Conservation (phyloP, 805 yeast species). For the Candida ponderosae region DNA sequence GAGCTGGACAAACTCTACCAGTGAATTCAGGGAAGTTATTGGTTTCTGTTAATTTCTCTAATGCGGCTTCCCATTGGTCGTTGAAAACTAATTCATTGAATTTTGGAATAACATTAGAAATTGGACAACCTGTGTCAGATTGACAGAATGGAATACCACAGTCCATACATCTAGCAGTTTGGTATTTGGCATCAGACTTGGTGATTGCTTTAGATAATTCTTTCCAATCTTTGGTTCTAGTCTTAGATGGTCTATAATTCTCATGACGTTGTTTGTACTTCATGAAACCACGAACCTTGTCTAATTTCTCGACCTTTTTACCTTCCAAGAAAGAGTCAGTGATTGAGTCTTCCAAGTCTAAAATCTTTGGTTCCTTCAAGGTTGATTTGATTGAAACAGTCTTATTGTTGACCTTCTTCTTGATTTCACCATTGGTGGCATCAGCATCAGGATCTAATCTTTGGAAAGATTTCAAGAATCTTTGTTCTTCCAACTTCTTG, state of each 20-base stretch:
- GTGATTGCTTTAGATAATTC: slow-evolving; percentile 77
- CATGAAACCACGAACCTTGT: slow-evolving; percentile 86
- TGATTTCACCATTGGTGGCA: slow-evolving; percentile 83
- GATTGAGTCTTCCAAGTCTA: slow-evolving; percentile 86
- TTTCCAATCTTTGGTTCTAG: slow-evolving; percentile 85
- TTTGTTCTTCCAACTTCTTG: slow-evolving; percentile 47
- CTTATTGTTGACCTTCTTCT: slow-evolving; percentile 18
- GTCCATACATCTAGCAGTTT: slow-evolving; percentile 98
- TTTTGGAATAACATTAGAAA: slow-evolving; percentile 93
- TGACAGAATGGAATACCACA: slow-evolving; percentile 99
- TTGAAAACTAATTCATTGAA: slow-evolving; percentile 96
- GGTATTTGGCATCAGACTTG: slow-evolving; percentile 79
- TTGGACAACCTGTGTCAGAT: slow-evolving; percentile 96
- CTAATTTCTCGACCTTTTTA: slow-evolving; percentile 58
- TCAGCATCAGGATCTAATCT: slow-evolving; percentile 75
- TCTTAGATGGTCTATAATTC: slow-evolving; percentile 68
- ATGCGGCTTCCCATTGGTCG: slow-evolving; percentile 91
- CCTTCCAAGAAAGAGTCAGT: slow-evolving; percentile 58
- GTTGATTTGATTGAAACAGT: slow-evolving; percentile 24
- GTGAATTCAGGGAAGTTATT: slow-evolving; percentile 98
- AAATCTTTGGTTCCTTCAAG: slow-evolving; percentile 68
- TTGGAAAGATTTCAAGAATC: slow-evolving; percentile 60
- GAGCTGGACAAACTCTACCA: slow-evolving; percentile 98
- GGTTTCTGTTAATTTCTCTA: slow-evolving; percentile 87
- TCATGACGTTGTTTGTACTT: slow-evolving; percentile 87